Evolutionary conservation across 1,139 yeast genomes (phyloP).

Genomic region (Scheffersomyces segobiensis): DNA sequence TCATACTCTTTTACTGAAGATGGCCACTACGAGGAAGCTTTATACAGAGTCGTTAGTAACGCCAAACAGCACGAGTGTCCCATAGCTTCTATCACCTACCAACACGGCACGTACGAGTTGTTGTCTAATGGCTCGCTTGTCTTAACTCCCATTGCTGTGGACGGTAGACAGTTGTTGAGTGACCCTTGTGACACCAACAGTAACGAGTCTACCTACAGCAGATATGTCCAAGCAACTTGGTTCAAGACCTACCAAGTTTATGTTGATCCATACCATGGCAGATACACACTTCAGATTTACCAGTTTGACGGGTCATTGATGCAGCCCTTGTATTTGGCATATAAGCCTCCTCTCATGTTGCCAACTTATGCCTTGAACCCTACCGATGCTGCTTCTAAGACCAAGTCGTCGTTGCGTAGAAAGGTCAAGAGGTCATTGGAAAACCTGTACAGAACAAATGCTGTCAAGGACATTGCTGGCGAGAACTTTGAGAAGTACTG

Average conservation of each 20-base stretch:
- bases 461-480: conserved; percentile 47
- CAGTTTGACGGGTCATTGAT: conserved; percentile 79
- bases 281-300: conserved; percentile 70
- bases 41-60: conserved; percentile 74
- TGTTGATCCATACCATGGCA: conserved; percentile 81
- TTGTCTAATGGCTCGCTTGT: conserved; percentile 65
- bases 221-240: conserved; percentile 68
- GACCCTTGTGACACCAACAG: conserved; percentile 72
- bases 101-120: conserved; percentile 80
- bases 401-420: conserved; percentile 41
- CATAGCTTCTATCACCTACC: conserved; percentile 75
- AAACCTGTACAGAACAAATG: conserved; percentile 78
- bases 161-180: conserved; percentile 88
- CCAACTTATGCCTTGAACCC: conserved; percentile 93
- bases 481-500: conserved; percentile 47
- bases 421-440: conserved; percentile 71
- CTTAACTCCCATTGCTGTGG: conserved; percentile 76
- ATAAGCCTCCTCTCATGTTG: conserved; percentile 92
- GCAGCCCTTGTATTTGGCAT: conserved; percentile 89
- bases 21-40: conserved; percentile 88
- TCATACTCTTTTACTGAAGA: conserved; percentile 90
- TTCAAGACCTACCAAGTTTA: conserved; percentile 59
- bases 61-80: conserved; percentile 80
- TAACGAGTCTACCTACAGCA: conserved; percentile 56
- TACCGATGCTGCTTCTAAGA: conserved; percentile 49